phyloP scores from a whole-genome alignment of 306 rosid genomes.

The Fragaria nilgerrensis region DNA sequence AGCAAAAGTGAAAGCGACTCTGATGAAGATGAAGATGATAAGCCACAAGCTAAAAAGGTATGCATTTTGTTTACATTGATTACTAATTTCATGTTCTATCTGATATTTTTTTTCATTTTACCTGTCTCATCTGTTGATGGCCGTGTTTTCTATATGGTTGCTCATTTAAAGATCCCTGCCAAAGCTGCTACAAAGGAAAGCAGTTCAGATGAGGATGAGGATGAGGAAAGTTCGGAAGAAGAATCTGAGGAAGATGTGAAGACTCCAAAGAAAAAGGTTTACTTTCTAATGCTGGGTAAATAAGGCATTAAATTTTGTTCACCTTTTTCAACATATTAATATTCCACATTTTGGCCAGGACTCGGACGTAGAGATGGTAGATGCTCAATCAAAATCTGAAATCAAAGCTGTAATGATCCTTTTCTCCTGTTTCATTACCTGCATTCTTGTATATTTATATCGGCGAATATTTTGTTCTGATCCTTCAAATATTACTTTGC shows the following conservation, averaged over 20 bases:
- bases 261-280: conserved; percentile 51
- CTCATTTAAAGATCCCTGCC: conserved; percentile 12
- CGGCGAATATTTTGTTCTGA: background rate
- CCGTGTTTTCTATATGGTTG: background rate
- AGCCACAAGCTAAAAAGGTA: conserved; percentile 45
- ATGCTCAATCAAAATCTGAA: conserved; percentile 34
- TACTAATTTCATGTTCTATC: background rate
- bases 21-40: conserved; percentile 33
- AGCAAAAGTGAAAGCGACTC: conserved; percentile 31
- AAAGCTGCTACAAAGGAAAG: conserved; percentile 24
- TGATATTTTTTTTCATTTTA: too few species aligned
- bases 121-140: background rate
- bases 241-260: conserved; percentile 25
- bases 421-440: background rate
- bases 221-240: background rate
- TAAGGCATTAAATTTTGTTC: background rate
- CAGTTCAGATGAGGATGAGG: conserved; percentile 28
- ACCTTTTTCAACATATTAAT: background rate
- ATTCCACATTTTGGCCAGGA: conserved; percentile 28
- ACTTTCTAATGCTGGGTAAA: background rate
- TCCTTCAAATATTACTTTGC: background rate
- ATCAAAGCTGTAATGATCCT: conserved; percentile 43
- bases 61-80: background rate
- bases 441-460: background rate
- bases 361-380: conserved; percentile 66